Base-by-base conservation (phyloP, 179 eudicot species). In the Sideroxylon spinosum region DNA sequence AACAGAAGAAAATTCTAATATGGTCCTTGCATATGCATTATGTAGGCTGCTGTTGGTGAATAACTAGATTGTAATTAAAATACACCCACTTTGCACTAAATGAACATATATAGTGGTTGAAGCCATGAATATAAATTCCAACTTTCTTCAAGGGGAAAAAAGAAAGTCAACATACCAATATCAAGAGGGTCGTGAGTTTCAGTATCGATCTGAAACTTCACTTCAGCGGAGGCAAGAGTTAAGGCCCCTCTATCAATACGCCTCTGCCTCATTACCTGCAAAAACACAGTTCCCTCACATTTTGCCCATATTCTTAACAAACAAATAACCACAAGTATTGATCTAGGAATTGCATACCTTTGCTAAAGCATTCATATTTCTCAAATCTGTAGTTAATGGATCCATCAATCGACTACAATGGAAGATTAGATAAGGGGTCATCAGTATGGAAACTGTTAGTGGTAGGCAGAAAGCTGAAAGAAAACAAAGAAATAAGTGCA, bases 151-250 rank as follows among this genome's bases (percentile, higher is more conserved):
- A 16, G 52, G 2, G 32, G 20, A 37, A 37, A 37, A 52, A 13
- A n/a, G 52, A 26, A 52, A 77, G 55, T 14, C 37, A 81, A 76
- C 67, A 68, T 90, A 95, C 99, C 98, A 76, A 95, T 94, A 85
- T 95, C 99, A 74, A 95, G 97, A 78, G 99, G 99, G 60, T 95
- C 97, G 74, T 91, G 98, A 85, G 99, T 93, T 82, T 95, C 97
- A 12, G 99, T 93, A 86, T 94, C 99, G 81, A 95, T 92, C 81
- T 95, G 94, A 70, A 95, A 95, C 78, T 95, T 94, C 69, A 94
- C 99, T 94, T 95, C 98, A 67, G 99, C 98, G 69, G 99, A 95
- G 84, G 98, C 98, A 83, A 95, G 98, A 29, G 99, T 95, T 76
- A 95, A 76, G 68, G 99, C 99, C 65, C 99, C 99, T 83, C 97